Evolutionary conservation across 345 rosid species (phyloP).

Genomic region (Eucalyptus microcorys): DNA sequence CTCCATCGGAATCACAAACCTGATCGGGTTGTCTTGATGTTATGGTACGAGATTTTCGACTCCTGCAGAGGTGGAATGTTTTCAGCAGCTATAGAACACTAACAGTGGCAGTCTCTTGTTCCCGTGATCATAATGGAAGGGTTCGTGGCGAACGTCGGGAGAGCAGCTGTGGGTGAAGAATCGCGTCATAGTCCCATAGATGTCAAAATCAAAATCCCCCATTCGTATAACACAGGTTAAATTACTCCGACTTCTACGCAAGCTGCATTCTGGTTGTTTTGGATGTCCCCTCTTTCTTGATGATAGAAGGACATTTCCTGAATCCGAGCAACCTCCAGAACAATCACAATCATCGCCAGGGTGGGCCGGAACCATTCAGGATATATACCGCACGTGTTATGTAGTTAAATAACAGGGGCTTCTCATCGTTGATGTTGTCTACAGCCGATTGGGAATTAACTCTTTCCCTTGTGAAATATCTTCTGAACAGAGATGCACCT

Average conservation of each 20-base stretch:
- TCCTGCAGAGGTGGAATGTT: conserved; percentile 86
- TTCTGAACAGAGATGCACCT: conserved; percentile 38
- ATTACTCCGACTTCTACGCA: conserved; percentile 22
- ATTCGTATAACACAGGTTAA: conserved; percentile 18
- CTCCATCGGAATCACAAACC: conserved; percentile 53
- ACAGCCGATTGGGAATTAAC: conserved; percentile 49
- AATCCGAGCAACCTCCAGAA: conserved; percentile 29
- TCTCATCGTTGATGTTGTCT: conserved; percentile 51
- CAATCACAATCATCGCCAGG: conserved; percentile 56
- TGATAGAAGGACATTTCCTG: conserved; percentile 35
- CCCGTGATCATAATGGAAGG: conserved; percentile 57
- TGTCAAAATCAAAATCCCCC: conserved; percentile 40
- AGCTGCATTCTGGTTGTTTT: conserved; percentile 58
- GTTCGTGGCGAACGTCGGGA: conserved; percentile 70
- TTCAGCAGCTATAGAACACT: conserved; percentile 65
- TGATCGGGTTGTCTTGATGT: conserved; percentile 41
- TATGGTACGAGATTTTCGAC: conserved; percentile 27
- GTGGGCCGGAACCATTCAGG: conserved; percentile 45
- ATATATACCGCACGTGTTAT: conserved; percentile 25
- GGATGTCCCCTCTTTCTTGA: conserved; percentile 57
- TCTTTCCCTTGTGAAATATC: conserved; percentile 68
- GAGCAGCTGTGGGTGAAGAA: conserved; percentile 78
- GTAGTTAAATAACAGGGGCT: conserved; percentile 50
- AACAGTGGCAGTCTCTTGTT: conserved; percentile 69
- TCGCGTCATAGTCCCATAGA: conserved; percentile 50